Base-by-base conservation (phyloP, 2,329 filamentous ascomycete genomes). In the Hypoxylon sp. region DNA sequence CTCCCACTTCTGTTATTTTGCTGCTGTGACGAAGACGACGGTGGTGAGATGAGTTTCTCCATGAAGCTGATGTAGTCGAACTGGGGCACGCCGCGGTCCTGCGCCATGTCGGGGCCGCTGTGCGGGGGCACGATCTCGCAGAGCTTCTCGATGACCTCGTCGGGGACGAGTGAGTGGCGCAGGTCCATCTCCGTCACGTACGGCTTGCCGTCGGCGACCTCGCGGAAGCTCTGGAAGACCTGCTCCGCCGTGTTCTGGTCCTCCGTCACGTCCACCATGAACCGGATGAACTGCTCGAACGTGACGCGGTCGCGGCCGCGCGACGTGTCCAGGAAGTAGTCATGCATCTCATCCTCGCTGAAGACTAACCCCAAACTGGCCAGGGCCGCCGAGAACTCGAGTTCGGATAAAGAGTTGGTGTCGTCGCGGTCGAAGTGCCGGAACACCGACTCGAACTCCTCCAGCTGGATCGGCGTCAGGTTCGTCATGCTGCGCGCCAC, bases 231-330 rank as follows among this genome's bases (percentile, higher is more conserved):
- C 80, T 99, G 94, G 82, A 95, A 98, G 4, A 99, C 95, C 78
- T 99, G 95, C 79, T 98, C 95, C 11, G 95, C 95, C 3, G 94
- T 97, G 77, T 99, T 97, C 80, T 99, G 95, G 75, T 99, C 95
- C 79, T 99, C 95, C 11, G 95, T 99, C 51, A 97, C 95, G 71
- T 97, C 93, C 49, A 99, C 95, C 95, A 99, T 99, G 84, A 99
- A 99, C 39, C 92, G 89, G 76, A 99, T 99, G 75, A 99, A 99
- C 79, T 98, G 94, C 81, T 99, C 95, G 75, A 99, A 99, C 4
- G 92, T 95, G 53, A 99, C 95, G 68, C 91, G 87, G 77, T 89
- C 91, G 68, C 83, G 86, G 34, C 88, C 93, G 37, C 87, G 88
- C 67, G 92, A 94, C n/a, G 94, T 96, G 56, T 94, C 91, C 52